Base-by-base conservation (phyloP, 306 rosid genomes). In the Cajanus cajan region DNA sequence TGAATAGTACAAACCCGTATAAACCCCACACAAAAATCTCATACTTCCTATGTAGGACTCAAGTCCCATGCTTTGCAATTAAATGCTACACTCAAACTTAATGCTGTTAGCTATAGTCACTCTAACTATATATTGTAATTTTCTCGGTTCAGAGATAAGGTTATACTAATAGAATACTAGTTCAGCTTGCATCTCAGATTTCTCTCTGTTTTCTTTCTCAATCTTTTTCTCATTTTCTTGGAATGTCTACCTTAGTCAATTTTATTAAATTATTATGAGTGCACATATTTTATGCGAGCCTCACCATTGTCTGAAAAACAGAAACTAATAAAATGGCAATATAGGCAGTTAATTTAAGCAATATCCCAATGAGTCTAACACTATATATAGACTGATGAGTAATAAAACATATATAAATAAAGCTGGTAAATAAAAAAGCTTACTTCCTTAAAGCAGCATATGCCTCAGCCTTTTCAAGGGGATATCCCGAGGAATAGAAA, bases 371-470 rank as follows among this genome's bases (percentile, higher is more conserved):
- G 71, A 74, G 4, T 61, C 48, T 51, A 36, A 25, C 21, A 28
- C 33, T 11, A 21, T 34, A 54, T 10, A 61, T 15, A 66, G 73
- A 73, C 62, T 69, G 71, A 64, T 80, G 50, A 73, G 47, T 77
- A 45, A 57, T 24, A 41, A 78, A 72, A 59, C 40, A 59, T 33
- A 52, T 5, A 43, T 50, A 54, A 86, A 76, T 67, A 47, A 28
- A 74, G 82, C 68, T 43, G 45, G 47, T 61, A 76, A 68, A 79
- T 58, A 48, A 18, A 70, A 52, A 80, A 87, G 57, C 99, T 93
- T 90, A 95, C 99, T 90, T 96, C 86, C 95, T 87, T 87, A 96
- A 80, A 83, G 96, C 91, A 63, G 96, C 96, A 82, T 96, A 96
- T 67, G 97, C 89, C 86, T 96, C 96, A 31, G 90, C 99, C 89